Conservation (phyloP, 495 filamentous ascomycete genomes). For the Penicillium paradoxum region DNA sequence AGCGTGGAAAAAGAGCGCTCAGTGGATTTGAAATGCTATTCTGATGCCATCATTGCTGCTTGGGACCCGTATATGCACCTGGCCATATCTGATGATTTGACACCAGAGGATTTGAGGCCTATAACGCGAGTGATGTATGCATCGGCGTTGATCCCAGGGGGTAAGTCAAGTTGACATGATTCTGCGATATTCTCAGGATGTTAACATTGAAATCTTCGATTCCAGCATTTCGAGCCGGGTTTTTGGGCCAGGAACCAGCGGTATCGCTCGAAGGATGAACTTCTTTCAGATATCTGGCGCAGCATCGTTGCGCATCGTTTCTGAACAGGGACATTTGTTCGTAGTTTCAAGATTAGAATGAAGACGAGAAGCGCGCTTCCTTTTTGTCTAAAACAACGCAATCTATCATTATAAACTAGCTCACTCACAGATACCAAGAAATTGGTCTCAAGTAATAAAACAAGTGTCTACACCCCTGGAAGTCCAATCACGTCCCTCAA, state of each 20-base stretch:
- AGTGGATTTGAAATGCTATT: slow-evolving; percentile 34
- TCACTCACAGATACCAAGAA: slow-evolving; percentile 9
- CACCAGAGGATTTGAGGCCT: slow-evolving; percentile 48
- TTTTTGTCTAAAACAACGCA: background rate
- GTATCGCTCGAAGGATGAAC: background rate
- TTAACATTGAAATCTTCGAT: background rate
- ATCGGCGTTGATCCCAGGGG: slow-evolving; percentile 56
- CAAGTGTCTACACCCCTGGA: slow-evolving; percentile 58
- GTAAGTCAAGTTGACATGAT: slow-evolving; percentile 34
- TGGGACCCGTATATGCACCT: slow-evolving; percentile 50
- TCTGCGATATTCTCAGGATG: background rate
- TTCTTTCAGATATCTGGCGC: too few species aligned
- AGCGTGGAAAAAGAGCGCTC: slow-evolving; percentile 37
- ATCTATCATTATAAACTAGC: slow-evolving; percentile 14
- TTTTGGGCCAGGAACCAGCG: background rate
- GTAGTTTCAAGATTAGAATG: background rate
- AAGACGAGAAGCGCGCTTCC: background rate
- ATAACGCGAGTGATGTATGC: slow-evolving; percentile 66
- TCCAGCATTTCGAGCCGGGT: slow-evolving; percentile 5
- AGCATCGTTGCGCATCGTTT: too few species aligned
- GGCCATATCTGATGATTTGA: slow-evolving; percentile 22
- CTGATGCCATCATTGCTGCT: slow-evolving; percentile 43
- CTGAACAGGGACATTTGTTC: too few species aligned
- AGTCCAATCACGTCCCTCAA: slow-evolving; percentile 66
- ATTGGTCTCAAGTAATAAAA: background rate